phyloP scores from a whole-genome alignment of 2,329 filamentous ascomycete species.

The Penicillium sp. region DNA sequence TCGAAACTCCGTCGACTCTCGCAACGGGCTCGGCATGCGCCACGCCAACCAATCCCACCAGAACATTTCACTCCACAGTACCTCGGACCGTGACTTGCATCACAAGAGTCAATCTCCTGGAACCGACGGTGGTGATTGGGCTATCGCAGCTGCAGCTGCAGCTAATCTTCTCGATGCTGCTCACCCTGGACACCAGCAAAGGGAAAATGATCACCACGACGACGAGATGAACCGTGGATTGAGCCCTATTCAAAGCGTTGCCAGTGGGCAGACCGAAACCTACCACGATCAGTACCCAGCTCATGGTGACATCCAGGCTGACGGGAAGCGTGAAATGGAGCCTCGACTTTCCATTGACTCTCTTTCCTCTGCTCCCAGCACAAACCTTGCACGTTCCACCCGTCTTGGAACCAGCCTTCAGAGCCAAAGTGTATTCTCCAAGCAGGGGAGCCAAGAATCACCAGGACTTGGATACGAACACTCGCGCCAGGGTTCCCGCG shows the following conservation, averaged over 20 bases:
- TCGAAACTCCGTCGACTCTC: slow-evolving; percentile 47
- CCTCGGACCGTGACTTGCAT: slow-evolving; percentile 48
- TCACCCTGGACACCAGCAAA: slow-evolving; percentile 52
- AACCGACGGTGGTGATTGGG: slow-evolving; percentile 36
- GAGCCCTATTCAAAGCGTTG: slow-evolving; percentile 90
- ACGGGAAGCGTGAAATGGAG: slow-evolving; percentile 60
- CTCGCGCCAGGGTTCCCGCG: slow-evolving; percentile 29
- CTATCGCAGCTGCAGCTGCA: slow-evolving; percentile 43
- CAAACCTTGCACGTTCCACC: slow-evolving; percentile 57
- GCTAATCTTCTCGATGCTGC: slow-evolving; percentile 36
- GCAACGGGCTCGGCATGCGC: slow-evolving; percentile 64
- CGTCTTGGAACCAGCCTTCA: slow-evolving; percentile 56
- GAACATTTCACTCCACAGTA: slow-evolving; percentile 50
- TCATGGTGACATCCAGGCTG: slow-evolving; percentile 14
- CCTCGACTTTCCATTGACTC: slow-evolving; percentile 58
- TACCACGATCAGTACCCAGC: slow-evolving; percentile 35
- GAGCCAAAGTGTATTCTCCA: slow-evolving; percentile 51
- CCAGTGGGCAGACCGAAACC: slow-evolving; percentile 75
- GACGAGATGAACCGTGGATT: slow-evolving; percentile 69
- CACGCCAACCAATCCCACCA: slow-evolving; percentile 61
- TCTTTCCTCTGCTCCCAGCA: slow-evolving; percentile 59
- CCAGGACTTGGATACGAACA: slow-evolving; percentile 43
- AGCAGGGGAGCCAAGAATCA: slow-evolving; percentile 39
- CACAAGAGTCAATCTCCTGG: slow-evolving; percentile 36
- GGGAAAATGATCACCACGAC: slow-evolving; percentile 54